A percentile compares a stretch with the other conserved stretches of the same genome.
These are phyloP conservation scores for Polygonum aviculare DNA, from an alignment of 148 eudicot genomes.

Conservation along the genomic window DNA sequence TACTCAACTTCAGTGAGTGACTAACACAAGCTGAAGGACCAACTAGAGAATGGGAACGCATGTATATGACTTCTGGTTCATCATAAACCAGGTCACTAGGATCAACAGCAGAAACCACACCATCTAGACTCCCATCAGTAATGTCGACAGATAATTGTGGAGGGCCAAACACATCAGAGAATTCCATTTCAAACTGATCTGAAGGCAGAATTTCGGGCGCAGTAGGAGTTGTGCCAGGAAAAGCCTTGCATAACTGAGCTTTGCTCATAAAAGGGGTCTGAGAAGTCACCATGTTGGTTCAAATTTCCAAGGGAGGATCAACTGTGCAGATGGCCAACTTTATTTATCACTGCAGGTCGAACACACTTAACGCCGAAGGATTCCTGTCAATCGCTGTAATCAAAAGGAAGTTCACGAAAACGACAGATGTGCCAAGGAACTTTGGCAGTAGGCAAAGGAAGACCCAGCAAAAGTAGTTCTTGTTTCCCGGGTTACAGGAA, in stretches of 20 bases:
- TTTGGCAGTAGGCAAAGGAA: slow-evolving; percentile 54
- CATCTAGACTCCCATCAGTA: slow-evolving; percentile 27
- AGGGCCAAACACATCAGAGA: slow-evolving; percentile 83
- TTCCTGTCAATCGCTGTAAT: slow-evolving; percentile 45
- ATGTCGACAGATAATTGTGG: slow-evolving; percentile 34
- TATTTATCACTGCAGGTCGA: slow-evolving; percentile 23
- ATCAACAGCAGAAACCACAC: slow-evolving; percentile 25
- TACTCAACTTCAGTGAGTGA: slow-evolving; percentile 53
- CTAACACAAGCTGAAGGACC: slow-evolving; percentile 64
- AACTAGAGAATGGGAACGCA: slow-evolving; percentile 75
- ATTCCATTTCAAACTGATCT: slow-evolving; percentile 56
- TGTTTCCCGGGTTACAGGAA: slow-evolving; percentile 98
- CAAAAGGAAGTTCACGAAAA: slow-evolving; percentile 43
- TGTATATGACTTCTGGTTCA: slow-evolving; percentile 54
- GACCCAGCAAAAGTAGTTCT: slow-evolving; percentile 56
- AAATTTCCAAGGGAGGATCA: slow-evolving; percentile 13
- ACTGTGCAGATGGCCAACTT: slow-evolving; percentile 30
- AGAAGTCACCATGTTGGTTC: slow-evolving; percentile 66
- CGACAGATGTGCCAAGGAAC: slow-evolving; percentile 39
- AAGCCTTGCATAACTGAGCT: slow-evolving; percentile 28
- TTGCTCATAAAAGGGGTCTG: slow-evolving; percentile 30
- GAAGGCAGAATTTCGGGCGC: slow-evolving; percentile 42
- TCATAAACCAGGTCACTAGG: slow-evolving; percentile 42
- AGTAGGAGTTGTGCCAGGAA: slow-evolving; percentile 27
- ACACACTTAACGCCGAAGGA: slow-evolving; percentile 27